Conservation (phyloP, 805 yeast genomes). For the Candida fluviatilis region DNA sequence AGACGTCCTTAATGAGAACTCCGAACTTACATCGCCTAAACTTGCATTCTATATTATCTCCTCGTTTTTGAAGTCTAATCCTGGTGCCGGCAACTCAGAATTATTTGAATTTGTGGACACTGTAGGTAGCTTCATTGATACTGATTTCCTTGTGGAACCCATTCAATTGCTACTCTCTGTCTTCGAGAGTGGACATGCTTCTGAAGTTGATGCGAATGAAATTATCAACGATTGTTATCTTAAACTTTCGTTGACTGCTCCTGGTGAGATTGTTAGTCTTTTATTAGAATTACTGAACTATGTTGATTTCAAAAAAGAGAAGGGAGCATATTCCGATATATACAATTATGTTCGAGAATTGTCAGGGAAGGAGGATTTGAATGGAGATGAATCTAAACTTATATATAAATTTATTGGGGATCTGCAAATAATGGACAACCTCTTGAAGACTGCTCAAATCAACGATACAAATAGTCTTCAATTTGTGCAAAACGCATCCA, state of each 20-base stretch:
- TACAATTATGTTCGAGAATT: slow-evolving; percentile 26
- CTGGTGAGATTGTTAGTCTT: slow-evolving; percentile 2
- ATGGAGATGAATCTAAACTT: slow-evolving; percentile 17
- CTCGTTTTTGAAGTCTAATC: slow-evolving; percentile 1
- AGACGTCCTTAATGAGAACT: slow-evolving; percentile 8
- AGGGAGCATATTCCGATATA: slow-evolving; percentile 18
- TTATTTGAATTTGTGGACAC: slow-evolving; percentile 10
- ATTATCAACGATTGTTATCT: slow-evolving; percentile 29
- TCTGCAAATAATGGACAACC: slow-evolving; percentile 14
- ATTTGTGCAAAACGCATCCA: slow-evolving; percentile 10
- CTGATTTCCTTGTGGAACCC: slow-evolving; percentile 23
- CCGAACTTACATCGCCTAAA: slow-evolving; percentile 4
- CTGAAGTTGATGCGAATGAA: slow-evolving; percentile 17
- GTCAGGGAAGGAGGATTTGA: slow-evolving; percentile 18
- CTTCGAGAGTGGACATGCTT: slow-evolving; percentile 19
- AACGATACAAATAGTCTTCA: slow-evolving; percentile 9
- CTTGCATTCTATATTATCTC: slow-evolving; percentile 8
- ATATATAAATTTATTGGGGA: slow-evolving; percentile 16
- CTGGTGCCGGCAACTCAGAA: background rate
- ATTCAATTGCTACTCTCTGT: slow-evolving; percentile 9
- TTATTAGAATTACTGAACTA: slow-evolving; percentile 7
- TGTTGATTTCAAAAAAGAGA: slow-evolving; percentile 14
- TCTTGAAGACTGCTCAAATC: slow-evolving; percentile 10
- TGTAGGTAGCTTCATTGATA: slow-evolving; percentile 22
- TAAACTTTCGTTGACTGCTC: slow-evolving; percentile 21